Evolutionary conservation across 768 basidiomycete species (phyloP).

Genomic region (Rossbeevera mucosa): DNA sequence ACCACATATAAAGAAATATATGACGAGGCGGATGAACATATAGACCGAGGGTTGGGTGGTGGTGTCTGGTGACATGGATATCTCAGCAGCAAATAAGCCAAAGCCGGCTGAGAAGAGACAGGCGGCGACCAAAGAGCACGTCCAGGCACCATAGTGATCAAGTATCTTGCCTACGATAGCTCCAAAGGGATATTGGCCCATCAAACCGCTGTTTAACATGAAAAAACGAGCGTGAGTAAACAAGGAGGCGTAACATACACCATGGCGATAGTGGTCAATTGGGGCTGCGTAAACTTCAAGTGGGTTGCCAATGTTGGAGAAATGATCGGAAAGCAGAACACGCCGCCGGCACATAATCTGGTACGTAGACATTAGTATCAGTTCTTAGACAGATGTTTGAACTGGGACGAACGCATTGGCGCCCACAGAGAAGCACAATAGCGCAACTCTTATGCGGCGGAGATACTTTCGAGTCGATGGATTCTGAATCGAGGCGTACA

Average conservation of each 20-base stretch:
- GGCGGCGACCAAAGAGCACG: slow-evolving; percentile 60
- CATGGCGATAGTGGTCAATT: slow-evolving; percentile 72
- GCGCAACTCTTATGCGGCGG: slow-evolving; percentile 23
- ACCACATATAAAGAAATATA: slow-evolving; percentile 60
- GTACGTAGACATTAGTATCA: neutral
- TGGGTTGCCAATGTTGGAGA: slow-evolving; percentile 57
- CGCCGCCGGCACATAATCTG: slow-evolving; percentile 74
- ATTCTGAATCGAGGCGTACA: slow-evolving; percentile 12
- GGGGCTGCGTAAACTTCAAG: slow-evolving; percentile 66
- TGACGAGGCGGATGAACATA: slow-evolving; percentile 49
- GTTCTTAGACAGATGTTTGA: neutral
- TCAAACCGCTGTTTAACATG: slow-evolving; percentile 56
- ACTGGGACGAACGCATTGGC: slow-evolving; percentile 54
- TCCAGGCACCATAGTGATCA: slow-evolving; percentile 63
- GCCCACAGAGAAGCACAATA: slow-evolving; percentile 51
- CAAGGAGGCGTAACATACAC: slow-evolving; percentile 51
- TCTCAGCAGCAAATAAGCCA: slow-evolving; percentile 55
- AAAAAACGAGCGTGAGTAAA: neutral
- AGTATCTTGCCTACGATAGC: slow-evolving; percentile 64
- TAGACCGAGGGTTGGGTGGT: slow-evolving; percentile 35
- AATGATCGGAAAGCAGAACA: slow-evolving; percentile 75
- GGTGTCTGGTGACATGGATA: slow-evolving; percentile 42
- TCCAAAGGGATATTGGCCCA: slow-evolving; percentile 76
- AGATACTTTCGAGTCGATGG: slow-evolving; percentile 8
- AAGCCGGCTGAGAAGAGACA: slow-evolving; percentile 58